Evolutionary conservation across 1,284 basidiomycete genomes (phyloP), one percentile per base, ranked within the genome.

Genomic region (Puccinia hordei): DNA sequence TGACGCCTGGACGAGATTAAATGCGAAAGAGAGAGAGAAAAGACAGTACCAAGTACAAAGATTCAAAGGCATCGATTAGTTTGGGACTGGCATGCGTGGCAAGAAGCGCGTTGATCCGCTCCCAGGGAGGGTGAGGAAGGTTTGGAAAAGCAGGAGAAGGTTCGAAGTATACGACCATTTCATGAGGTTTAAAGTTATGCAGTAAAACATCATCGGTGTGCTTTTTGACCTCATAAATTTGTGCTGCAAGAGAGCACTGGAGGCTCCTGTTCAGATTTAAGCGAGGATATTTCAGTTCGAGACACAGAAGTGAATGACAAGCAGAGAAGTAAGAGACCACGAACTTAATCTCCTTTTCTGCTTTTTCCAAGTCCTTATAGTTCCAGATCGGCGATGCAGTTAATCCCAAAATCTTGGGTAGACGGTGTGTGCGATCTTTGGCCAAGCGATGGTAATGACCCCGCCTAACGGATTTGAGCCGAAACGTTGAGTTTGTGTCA

Each of bases 371-470:
- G 91, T 89, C 81, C 89, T 90, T 15, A 89, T 87, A 80, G 82
- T 92, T 91, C 90, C 91, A 93, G 41, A 93, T 89, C 0, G 93
- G 92, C 33, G 92, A 93, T 0, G 93, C 93, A 0, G 93, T 94
- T 90, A 94, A 91, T 5, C 93, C 93, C 82, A 94, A 92, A n/a
- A 94, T 88, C 84, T 91, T 93, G 1, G 93, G 93, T 51, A 80
- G 38, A 33, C 44, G 76, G n/a, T 30, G 19, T 10, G n/a, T 10
- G n/a, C 69, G 57, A 65, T 80, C 77, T 55, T 59, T 38, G 24
- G 53, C 68, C 46, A 80, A 12, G 24, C 91, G 88, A 15, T 86
- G 83, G 2, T 86, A 65, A n/a, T 81, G 61, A 12, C 59, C 49
- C 0, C 83, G 81, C 51, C 88, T 86, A 63, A n/a, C 85, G 22